A percentile compares a stretch with the other conserved stretches of the same genome.
phyloP scores from a whole-genome alignment of 2,329 filamentous ascomycete genomes.

The Drechmeria coniospora region DNA sequence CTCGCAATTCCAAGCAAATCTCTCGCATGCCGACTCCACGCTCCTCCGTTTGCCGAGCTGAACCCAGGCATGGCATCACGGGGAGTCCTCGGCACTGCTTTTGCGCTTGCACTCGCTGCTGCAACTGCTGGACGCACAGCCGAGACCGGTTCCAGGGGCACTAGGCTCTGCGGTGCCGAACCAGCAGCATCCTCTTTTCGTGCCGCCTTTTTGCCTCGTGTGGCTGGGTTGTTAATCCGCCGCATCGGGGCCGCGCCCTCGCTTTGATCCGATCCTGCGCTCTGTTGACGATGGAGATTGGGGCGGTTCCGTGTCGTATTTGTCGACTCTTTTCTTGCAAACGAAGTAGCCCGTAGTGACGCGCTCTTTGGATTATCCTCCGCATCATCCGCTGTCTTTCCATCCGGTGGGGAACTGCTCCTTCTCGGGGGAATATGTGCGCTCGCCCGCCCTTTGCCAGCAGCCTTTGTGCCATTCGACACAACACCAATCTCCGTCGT shows the following conservation, averaged over 20 bases:
- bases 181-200: constrained; percentile 35
- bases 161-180: constrained; percentile 25
- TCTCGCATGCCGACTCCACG: constrained; percentile 55
- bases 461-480: too few species aligned
- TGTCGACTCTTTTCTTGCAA: too few species aligned
- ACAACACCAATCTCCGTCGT: too few species aligned
- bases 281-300: neutral
- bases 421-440: too few species aligned
- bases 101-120: neutral
- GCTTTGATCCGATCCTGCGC: neutral
- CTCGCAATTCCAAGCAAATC: constrained; percentile 49
- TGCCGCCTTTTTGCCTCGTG: constrained; percentile 36
- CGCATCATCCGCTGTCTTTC: too few species aligned
- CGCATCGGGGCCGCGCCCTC: constrained; percentile 1
- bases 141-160: constrained; percentile 18
- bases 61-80: constrained; percentile 24
- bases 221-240: constrained; percentile 30
- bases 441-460: too few species aligned
- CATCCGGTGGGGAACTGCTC: too few species aligned
- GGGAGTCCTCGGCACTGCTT: constrained; percentile 1
- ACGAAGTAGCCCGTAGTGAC: too few species aligned
- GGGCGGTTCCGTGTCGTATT: neutral
- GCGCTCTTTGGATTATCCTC: too few species aligned
- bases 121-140: constrained; percentile 3
- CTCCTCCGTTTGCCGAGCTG: constrained; percentile 37